Base-by-base conservation (phyloP, 805 yeast species). In the Ogataea allantospora region DNA sequence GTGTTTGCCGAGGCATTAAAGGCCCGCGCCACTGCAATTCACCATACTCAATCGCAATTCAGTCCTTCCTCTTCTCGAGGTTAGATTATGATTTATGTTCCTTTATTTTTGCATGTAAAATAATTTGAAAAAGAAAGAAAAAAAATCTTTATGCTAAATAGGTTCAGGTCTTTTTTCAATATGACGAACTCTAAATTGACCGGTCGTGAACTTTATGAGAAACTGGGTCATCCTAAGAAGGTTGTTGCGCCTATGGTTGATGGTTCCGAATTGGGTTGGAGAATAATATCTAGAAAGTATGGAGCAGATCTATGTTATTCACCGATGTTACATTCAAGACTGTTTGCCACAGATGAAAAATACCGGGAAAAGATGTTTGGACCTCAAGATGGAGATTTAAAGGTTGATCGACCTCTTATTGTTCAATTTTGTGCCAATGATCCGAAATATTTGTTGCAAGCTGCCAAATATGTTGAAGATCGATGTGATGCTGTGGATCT, bases 211-310 rank as follows among this genome's bases (percentile, higher is more conserved):
- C 71, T 93, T 2, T 91, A 66, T 57, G 72, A 84, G 29, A 62
- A 74, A 10, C 67, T 91, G 11, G 93, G 93, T 0, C 53, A 64
- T 15, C 99, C 99, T 2, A 75, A 70, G 33, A 86, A 83, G 47
- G 81, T 93, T 17, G 93, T 93, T 14, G 99, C 98, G 3, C 99
- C 99, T 2, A 91, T 93, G 97, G 99, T 93, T 13, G 99, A 93
- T 60, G 97, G 88, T 50, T 80, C 91, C 3, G 99, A 93, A 56
- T 70, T 93, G 13, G 98, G 95, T 2, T 93, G 98, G 98, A 71
- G 99, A 47, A 73, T 86, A 12, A 66, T 93, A 11, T 84, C 95
- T 3, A 72, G 98, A 39, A 70, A 73, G 42, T 83, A 89, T 53
- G 99, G 99, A 3, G 98, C 99, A 0, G 87, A 88, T 2, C 67